Conservation (phyloP, 371 early-diverging fungal species). For the Mucor velutinosus region DNA sequence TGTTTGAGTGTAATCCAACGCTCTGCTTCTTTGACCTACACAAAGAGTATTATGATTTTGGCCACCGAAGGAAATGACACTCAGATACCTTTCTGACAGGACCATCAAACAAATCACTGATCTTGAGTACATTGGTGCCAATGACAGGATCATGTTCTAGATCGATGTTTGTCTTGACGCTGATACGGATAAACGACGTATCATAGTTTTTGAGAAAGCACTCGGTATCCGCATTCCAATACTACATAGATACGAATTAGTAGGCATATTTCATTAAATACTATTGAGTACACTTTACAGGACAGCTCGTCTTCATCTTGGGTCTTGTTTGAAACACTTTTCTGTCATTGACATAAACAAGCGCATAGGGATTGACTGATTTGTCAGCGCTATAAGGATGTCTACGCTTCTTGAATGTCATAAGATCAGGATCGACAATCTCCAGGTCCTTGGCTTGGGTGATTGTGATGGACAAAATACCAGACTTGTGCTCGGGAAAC, state of each 20-base stretch:
- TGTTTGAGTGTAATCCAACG: conserved; percentile 34
- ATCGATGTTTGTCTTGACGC: conserved; percentile 31
- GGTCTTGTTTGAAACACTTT: conserved; percentile 31
- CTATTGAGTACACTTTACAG: conserved; percentile 21
- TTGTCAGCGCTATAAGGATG: conserved; percentile 34
- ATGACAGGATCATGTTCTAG: conserved; percentile 42
- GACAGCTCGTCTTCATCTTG: conserved; percentile 30
- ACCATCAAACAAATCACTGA: conserved; percentile 27
- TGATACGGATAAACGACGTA: conserved; percentile 29
- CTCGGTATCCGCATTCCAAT: conserved; percentile 38
- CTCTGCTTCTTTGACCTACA: conserved; percentile 28
- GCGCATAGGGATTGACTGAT: conserved; percentile 37
- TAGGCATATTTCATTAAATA: too few species aligned
- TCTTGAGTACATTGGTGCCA: conserved; percentile 28
- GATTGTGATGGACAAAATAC: conserved; percentile 25
- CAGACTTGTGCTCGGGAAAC: neutral
- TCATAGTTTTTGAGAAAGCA: conserved; percentile 33
- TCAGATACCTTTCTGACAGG: conserved; percentile 22
- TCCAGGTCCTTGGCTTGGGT: conserved; percentile 34
- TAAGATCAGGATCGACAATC: conserved; percentile 32
- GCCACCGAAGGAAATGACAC: too few species aligned
- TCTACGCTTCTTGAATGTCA: conserved; percentile 15
- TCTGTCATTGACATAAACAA: conserved; percentile 33
- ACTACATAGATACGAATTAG: conserved; percentile 10
- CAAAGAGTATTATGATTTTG: neutral